Evolutionary conservation across 73 alveolate species (phyloP).

Genomic region (Urostyla sp.): DNA sequence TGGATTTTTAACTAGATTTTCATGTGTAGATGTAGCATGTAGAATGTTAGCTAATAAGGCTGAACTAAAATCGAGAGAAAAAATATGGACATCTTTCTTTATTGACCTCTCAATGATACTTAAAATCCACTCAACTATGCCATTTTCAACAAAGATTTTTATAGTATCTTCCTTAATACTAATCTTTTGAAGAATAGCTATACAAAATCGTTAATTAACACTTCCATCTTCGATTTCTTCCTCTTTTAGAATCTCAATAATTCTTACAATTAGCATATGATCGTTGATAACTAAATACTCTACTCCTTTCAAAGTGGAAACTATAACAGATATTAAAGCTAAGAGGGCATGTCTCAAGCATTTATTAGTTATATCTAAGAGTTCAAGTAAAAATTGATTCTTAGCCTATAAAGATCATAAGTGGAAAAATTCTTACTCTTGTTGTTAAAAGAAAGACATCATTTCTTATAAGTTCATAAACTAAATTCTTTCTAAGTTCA

Average conservation of each 20-base stretch:
- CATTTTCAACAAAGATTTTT: conserved; percentile 81
- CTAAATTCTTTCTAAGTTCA: conserved; percentile 91
- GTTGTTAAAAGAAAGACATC: conserved; percentile 92
- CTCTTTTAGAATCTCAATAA: conserved; percentile 89
- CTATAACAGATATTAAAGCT: conserved; percentile 89
- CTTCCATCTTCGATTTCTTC: conserved; percentile 95
- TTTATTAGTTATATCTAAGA: conserved; percentile 50
- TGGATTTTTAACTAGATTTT: conserved; percentile 79
- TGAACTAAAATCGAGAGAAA: conserved; percentile 91
- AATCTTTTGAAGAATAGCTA: conserved; percentile 94
- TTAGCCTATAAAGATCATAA: conserved; percentile 77
- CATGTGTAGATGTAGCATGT: conserved; percentile 87
- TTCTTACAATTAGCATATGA: conserved; percentile 81
- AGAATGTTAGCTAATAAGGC: conserved; percentile 93
- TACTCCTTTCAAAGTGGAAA: conserved; percentile 92
- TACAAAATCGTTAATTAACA: conserved; percentile 91
- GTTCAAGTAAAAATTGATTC: conserved; percentile 39
- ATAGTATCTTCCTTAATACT: conserved; percentile 93
- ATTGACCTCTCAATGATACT: conserved; percentile 68
- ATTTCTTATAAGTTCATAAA: conserved; percentile 91
- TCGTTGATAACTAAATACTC: conserved; percentile 89
- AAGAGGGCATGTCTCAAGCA: conserved; percentile 91
- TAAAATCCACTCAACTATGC: conserved; percentile 85
- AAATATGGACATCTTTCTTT: conserved; percentile 80
- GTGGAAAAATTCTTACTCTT: conserved; percentile 70